These are phyloP conservation scores for Ascobolus immersus DNA, from an alignment of 495 filamentous ascomycete species.

Conservation along the genomic window DNA sequence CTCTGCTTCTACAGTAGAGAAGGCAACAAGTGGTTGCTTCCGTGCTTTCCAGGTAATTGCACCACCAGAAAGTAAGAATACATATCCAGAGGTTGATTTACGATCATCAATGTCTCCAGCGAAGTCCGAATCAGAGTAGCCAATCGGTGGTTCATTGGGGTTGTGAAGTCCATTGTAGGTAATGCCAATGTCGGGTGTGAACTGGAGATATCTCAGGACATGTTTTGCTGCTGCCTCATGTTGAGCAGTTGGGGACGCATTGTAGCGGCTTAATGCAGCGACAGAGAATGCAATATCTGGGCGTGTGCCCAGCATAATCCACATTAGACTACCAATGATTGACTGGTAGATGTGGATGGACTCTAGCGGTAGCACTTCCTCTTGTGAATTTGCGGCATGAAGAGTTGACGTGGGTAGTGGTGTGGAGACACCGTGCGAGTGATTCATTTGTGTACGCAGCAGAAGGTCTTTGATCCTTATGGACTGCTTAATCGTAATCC, in stretches of 20 bases:
- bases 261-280: constrained; percentile 2
- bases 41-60: constrained; percentile 7
- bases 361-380: too few relatives aligned
- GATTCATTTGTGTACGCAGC: not conserved
- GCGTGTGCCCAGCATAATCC: constrained; percentile 9
- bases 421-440: too few relatives aligned
- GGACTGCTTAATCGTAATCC: not conserved
- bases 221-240: constrained; percentile 5
- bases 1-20: constrained; percentile 4
- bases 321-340: constrained; percentile 12
- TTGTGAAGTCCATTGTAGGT: not conserved
- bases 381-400: too few relatives aligned
- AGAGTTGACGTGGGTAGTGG: too few relatives aligned
- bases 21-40: constrained; percentile 6
- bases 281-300: constrained; percentile 12
- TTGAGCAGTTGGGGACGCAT: not conserved
- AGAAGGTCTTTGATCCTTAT: not conserved
- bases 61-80: constrained; percentile 5
- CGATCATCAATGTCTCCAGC: constrained; percentile 3
- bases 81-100: constrained; percentile 7
- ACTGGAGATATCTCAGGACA: constrained; percentile 8
- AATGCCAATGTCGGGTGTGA: not conserved
- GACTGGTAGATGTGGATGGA: too few relatives aligned
- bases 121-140: constrained; percentile 4
- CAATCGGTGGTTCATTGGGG: not conserved